A percentile compares a stretch with the other conserved stretches of the same genome.
Evolutionary conservation across 2,329 filamentous ascomycete species (phyloP).

Genomic region (Pezicula neosporulosa): DNA sequence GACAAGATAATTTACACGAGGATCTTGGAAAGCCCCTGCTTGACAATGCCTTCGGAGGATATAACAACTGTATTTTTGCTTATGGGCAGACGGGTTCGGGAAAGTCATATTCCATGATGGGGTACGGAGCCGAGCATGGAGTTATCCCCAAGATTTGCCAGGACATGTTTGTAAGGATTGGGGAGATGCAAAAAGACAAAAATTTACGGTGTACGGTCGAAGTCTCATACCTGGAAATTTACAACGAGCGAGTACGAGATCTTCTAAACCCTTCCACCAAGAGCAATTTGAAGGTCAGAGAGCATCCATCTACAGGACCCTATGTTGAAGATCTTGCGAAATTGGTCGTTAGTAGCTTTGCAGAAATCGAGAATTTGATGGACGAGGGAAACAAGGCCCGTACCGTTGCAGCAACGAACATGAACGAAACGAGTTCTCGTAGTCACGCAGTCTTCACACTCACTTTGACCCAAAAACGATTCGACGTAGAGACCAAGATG

Average conservation of each 20-base stretch:
- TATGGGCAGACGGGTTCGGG: conserved; percentile 98
- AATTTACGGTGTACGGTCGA: conserved; percentile 88
- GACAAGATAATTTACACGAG: conserved; percentile 82
- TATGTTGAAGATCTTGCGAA: conserved; percentile 98
- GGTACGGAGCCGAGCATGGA: conserved; percentile 91
- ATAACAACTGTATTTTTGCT: conserved; percentile 99
- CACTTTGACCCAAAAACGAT: conserved; percentile 89
- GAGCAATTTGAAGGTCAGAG: conserved; percentile 93
- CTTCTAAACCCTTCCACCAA: conserved; percentile 93
- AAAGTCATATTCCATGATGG: conserved; percentile 99
- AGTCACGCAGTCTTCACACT: conserved; percentile 98
- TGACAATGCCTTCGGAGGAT: conserved; percentile 97
- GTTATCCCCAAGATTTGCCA: conserved; percentile 97
- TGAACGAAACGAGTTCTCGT: conserved; percentile 99
- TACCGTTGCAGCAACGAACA: conserved; percentile 97
- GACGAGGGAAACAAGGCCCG: conserved; percentile 98
- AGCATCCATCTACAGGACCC: conserved; percentile 94
- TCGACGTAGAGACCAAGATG: conserved; percentile 91
- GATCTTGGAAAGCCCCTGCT: conserved; percentile 87
- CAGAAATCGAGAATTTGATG: conserved; percentile 97
- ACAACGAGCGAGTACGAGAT: conserved; percentile 96
- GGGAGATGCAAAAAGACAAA: conserved; percentile 64
- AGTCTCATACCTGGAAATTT: conserved; percentile 98
- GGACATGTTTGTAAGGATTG: conserved; percentile 93
- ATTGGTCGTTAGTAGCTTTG: conserved; percentile 86